phyloP scores from a whole-genome alignment of 129 eudicot species.

The Tagetes patula region DNA sequence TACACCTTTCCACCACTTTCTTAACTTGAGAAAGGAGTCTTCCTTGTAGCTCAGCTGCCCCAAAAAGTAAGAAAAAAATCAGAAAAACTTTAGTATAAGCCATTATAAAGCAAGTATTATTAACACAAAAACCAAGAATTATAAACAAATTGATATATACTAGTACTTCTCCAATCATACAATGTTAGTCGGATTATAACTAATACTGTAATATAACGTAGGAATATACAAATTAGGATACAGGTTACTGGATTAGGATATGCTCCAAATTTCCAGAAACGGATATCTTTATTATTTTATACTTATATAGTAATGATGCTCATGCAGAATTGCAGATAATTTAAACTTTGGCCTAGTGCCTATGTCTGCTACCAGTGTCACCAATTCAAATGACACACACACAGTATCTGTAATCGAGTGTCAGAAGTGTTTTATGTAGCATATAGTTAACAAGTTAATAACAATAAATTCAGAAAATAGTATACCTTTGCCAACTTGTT shows the following conservation, averaged over 20 bases:
- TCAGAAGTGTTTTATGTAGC: background rate
- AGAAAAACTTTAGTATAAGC: background rate
- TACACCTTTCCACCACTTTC: conserved; percentile 98
- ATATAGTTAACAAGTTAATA: background rate
- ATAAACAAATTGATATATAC: background rate
- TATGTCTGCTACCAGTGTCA: background rate
- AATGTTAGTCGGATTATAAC: background rate
- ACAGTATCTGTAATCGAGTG: background rate
- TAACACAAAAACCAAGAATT: background rate
- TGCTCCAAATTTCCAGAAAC: background rate
- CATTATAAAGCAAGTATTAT: background rate
- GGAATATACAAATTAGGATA: background rate
- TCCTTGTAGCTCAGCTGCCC: conserved; percentile 48
- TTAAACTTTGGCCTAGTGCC: background rate
- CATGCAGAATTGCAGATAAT: background rate
- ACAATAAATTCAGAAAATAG: conserved; percentile 2
- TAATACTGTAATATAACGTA: background rate
- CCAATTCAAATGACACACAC: background rate
- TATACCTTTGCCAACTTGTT: conserved; percentile 77
- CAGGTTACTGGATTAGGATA: background rate
- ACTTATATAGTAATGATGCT: background rate
- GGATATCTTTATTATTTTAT: background rate
- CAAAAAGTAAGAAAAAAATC: background rate
- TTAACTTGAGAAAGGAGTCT: conserved; percentile 61
- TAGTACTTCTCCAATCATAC: background rate